Conservation (phyloP, 768 basidiomycete genomes). For the Lactarius vividus region DNA sequence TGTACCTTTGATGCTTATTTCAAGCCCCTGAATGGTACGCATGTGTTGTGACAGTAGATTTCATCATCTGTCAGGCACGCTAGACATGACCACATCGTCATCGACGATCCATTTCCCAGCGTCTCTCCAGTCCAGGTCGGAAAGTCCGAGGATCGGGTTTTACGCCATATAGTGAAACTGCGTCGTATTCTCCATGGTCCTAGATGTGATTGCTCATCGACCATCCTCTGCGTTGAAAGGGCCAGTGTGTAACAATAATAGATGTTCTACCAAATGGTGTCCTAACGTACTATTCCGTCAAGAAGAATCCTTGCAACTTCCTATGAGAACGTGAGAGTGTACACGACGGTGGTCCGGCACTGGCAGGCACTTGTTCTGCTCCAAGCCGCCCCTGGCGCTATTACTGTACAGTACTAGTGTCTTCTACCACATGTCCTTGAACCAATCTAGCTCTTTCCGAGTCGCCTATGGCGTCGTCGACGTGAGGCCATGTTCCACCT, state of each 20-base stretch:
- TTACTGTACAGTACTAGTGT: too few relatives aligned
- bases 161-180: neutral
- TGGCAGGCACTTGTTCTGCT: too few relatives aligned
- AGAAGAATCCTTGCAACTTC: neutral
- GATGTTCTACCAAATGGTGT: neutral
- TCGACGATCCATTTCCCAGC: too few relatives aligned
- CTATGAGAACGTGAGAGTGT: neutral
- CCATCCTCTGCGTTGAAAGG: neutral
- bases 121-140: neutral
- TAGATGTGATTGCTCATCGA: neutral
- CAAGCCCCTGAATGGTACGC: too few relatives aligned
- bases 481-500: too few relatives aligned
- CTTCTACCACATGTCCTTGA: too few relatives aligned
- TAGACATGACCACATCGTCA: neutral
- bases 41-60: neutral
- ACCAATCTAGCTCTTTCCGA: too few relatives aligned
- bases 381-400: too few relatives aligned
- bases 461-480: too few relatives aligned
- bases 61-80: neutral
- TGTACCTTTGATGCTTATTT: too few relatives aligned
- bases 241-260: neutral
- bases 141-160: too few relatives aligned
- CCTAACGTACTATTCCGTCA: neutral
- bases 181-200: neutral
- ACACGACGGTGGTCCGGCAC: too few relatives aligned